Conservation (phyloP, 1,284 basidiomycete genomes). For the Moesziomyces sp. region DNA sequence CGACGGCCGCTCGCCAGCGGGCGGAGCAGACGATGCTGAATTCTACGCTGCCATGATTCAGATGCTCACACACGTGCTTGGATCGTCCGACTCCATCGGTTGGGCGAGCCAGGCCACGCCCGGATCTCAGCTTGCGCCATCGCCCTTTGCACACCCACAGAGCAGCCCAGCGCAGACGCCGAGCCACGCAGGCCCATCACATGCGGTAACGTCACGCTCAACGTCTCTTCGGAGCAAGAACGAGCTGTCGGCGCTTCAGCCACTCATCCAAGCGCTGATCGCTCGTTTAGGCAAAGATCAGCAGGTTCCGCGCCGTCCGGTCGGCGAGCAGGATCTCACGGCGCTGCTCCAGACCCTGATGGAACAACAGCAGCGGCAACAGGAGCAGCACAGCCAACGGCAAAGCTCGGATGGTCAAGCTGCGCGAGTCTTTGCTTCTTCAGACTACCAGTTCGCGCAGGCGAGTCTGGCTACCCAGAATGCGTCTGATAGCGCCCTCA, state of each 20-base stretch:
- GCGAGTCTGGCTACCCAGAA: conserved; percentile 2
- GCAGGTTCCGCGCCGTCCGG: conserved; percentile 28
- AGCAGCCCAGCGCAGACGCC: conserved; percentile 44
- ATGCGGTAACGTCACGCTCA: conserved; percentile 1
- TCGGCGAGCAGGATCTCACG: conserved; percentile 55
- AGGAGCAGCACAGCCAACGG: conserved; percentile 11
- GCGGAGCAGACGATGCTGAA: conserved; percentile 33
- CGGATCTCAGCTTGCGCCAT: conserved; percentile 36
- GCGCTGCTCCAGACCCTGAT: conserved; percentile 53
- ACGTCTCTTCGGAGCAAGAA: conserved; percentile 10
- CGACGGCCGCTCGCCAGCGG: conserved; percentile 11
- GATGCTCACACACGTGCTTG: conserved; percentile 58
- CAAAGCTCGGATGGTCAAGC: neutral
- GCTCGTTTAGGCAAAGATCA: conserved; percentile 43
- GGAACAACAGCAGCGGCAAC: conserved; percentile 49
- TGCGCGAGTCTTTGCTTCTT: neutral
- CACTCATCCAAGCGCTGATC: conserved; percentile 49
- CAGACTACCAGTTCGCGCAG: conserved; percentile 1
- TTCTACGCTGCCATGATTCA: conserved; percentile 60
- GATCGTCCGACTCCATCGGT: conserved; percentile 44
- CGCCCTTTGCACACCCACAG: conserved; percentile 25
- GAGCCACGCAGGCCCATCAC: conserved; percentile 3
- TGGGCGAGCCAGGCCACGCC: conserved; percentile 47
- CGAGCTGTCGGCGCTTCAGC: conserved; percentile 39
- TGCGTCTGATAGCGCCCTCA: neutral